phyloP scores from a whole-genome alignment of 2,329 filamentous ascomycete genomes.

The Aplosporella prunicola region DNA sequence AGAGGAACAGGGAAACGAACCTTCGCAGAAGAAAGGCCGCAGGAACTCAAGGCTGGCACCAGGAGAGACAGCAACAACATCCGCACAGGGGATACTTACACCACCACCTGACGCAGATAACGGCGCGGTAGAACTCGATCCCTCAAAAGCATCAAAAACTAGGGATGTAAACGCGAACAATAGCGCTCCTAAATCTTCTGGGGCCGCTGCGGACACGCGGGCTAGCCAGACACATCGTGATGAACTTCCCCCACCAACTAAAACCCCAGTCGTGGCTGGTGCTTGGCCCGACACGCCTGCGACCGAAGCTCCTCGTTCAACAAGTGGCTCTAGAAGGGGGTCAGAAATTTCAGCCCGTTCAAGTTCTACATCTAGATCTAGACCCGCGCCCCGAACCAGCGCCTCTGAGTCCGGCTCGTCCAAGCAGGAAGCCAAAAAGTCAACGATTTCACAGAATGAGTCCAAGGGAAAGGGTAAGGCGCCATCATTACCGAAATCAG shows the following conservation, averaged over 20 bases:
- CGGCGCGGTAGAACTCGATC: too few species aligned
- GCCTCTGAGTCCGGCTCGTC: background rate
- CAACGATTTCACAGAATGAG: background rate
- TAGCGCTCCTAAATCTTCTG: too few species aligned
- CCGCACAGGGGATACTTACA: background rate
- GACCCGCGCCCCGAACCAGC: background rate
- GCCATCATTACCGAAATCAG: conserved; percentile 21
- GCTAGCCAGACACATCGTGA: background rate
- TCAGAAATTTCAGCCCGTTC: background rate
- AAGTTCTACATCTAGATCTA: background rate
- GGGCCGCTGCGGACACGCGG: background rate
- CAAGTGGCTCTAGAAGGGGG: too few species aligned
- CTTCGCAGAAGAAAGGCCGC: background rate
- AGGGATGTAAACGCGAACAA: too few species aligned
- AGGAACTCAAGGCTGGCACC: background rate
- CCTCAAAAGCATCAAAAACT: too few species aligned
- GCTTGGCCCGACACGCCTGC: conserved; percentile 41
- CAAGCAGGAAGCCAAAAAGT: background rate
- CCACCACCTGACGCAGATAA: background rate
- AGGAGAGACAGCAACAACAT: background rate
- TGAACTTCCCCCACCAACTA: conserved; percentile 18
- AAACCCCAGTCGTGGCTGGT: conserved; percentile 38
- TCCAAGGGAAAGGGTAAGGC: background rate
- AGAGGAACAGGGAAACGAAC: background rate
- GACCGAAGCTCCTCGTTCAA: too few species aligned